A percentile compares a stretch with the other conserved stretches of the same genome.
These are phyloP conservation scores for Starmerella etchellsii DNA, from an alignment of 805 yeast species.

Conservation along the genomic window DNA sequence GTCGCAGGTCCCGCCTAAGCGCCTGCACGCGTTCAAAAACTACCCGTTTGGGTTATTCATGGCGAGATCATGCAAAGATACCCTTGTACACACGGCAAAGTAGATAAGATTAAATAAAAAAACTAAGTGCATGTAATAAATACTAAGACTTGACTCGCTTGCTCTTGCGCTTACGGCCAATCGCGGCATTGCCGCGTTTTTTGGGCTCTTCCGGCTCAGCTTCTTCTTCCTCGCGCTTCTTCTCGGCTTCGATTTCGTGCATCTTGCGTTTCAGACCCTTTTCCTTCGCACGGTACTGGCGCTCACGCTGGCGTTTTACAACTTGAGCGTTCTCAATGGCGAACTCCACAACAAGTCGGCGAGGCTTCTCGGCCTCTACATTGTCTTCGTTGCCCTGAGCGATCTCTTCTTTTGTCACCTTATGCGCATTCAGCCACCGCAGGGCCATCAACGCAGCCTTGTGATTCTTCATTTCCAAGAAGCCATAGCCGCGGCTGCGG, in stretches of 20 bases:
- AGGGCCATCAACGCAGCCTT: conserved; percentile 88
- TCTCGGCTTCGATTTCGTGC: conserved; percentile 20
- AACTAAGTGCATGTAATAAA: neutral
- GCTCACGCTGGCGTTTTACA: conserved; percentile 73
- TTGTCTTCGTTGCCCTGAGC: conserved; percentile 21
- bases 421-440: conserved; percentile 93
- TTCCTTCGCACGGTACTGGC: conserved; percentile 19
- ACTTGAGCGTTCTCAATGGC: conserved; percentile 94
- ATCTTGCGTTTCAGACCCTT: conserved; percentile 20
- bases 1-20: no score
- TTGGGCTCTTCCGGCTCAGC: conserved; percentile 16
- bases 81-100: no score
- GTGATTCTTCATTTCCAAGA: conserved; percentile 85
- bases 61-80: no score
- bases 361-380: conserved; percentile 29
- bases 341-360: conserved; percentile 84
- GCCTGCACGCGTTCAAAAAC: no score
- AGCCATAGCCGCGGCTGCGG: conserved; percentile 93
- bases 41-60: no score
- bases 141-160: conserved; percentile 11
- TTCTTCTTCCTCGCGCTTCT: conserved; percentile 15
- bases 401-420: conserved; percentile 59
- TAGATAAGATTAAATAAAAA: no score
- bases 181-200: conserved; percentile 19
- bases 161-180: conserved; percentile 27